Base-by-base conservation (phyloP, 2,329 filamentous ascomycete species). In the Graphiopsis chlorocephala region DNA sequence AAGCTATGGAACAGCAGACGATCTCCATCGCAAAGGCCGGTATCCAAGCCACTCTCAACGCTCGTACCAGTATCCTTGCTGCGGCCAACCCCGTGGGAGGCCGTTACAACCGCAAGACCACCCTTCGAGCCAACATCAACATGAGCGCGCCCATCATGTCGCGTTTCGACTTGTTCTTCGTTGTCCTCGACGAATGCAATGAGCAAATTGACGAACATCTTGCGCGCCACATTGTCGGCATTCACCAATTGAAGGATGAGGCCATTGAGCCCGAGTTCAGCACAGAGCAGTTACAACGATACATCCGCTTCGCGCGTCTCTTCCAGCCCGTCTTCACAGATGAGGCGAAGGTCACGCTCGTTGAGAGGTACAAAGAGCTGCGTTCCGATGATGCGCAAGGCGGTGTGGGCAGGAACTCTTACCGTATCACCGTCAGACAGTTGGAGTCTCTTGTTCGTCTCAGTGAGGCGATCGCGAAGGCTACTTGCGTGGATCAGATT, bases 1-100 rank as follows among this genome's bases (percentile, higher is more conserved):
- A 99, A 87, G 95, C 95, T 66, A 99, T 99, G 95, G 95, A 99
- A 86, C 95, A 99, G 82, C 95, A 99, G 80, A 99, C 95, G 5
- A 99, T 99, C 70, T 97, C 93, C 10, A 99, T 99, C 73, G 94
- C 95, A 66, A 99, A 99, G 80, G 95, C 95, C 5, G 95, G 95
- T 73, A 99, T 99, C 65, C 95, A 99, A 77, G 96, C 95, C 4
- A 99, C 95, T 0, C 86, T 99, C 53, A 99, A 99, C 75, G 95
- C 95, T 2, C 88, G 95, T 63, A 97, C 95, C 0, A 95, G 90
- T 55, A 98, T 99, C 72, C 88, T 99, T 17, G 95, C 95, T 0
- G 95, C 95, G 7, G 95, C 95, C 31, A 99, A 99, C 78, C 95
- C 95, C 0, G 92, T 99, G 4, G 92, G 92, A 29, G 95, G 95